Percentiles rank a stretch among this genome's conserved stretches.
These are phyloP conservation scores for Verruconis gallopava DNA, from an alignment of 2,329 filamentous ascomycete species.

Conservation along the genomic window DNA sequence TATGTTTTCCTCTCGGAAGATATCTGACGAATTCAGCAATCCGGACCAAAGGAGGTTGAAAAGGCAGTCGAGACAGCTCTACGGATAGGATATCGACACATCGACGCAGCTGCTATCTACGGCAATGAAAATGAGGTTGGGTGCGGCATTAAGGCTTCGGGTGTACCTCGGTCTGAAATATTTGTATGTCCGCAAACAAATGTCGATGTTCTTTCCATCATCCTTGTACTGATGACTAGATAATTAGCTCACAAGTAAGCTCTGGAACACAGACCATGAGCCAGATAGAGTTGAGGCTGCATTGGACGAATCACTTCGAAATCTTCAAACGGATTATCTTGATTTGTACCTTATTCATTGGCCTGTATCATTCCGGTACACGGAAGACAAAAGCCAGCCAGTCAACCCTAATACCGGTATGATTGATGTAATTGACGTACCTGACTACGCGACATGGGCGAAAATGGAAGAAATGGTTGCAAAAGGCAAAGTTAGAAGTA, in stretches of 20 bases:
- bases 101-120: slow-evolving; percentile 8
- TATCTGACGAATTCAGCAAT: too few relatives aligned
- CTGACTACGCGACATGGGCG: slow-evolving; percentile 31
- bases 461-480: slow-evolving; percentile 46
- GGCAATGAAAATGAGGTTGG: slow-evolving; percentile 6
- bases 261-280: slow-evolving; percentile 45
- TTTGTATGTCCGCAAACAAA: slow-evolving; percentile 13
- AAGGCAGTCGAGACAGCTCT: slow-evolving; percentile 3
- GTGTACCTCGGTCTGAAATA: slow-evolving; percentile 20
- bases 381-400: background rate
- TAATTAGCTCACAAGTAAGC: slow-evolving; percentile 40
- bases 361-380: slow-evolving; percentile 3
- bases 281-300: slow-evolving; percentile 37
- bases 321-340: slow-evolving; percentile 40
- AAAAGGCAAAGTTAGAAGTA: slow-evolving; percentile 62
- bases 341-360: slow-evolving; percentile 20
- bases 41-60: slow-evolving; percentile 36
- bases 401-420: too few relatives aligned
- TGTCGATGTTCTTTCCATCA: background rate
- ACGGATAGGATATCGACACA: slow-evolving; percentile 6
- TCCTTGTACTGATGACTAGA: background rate
- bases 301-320: slow-evolving; percentile 35
- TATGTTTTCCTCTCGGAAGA: too few relatives aligned
- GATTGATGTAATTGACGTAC: slow-evolving; percentile 17
- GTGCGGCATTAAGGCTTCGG: slow-evolving; percentile 6